Base-by-base conservation (phyloP, 805 yeast genomes). In the Saccharomycopsis oosterbeekiorum region DNA sequence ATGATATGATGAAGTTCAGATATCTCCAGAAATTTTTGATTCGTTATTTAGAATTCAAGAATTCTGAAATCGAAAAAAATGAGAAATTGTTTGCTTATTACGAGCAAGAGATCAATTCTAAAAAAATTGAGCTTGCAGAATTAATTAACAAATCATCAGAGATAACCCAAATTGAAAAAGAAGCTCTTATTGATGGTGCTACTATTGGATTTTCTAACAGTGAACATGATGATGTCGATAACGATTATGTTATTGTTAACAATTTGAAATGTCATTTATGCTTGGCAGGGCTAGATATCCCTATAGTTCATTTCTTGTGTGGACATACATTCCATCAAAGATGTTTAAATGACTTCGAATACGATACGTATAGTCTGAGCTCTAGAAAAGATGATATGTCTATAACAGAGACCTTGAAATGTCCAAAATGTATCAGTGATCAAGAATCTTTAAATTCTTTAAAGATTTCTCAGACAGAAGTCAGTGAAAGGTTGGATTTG, bases 241-340 rank as follows among this genome's bases (percentile, higher is more conserved):
- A 60, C 29, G 55, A 60, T 19, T 60, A 57, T 42, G 43, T 58
- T 12, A 63, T 64, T 12, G 34, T 85, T 2, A 89, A 85, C 67
- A 81, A 82, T 64, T 78, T 84, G 34, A 76, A 76, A 42, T 92
- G 97, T 68, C 75, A 82, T 14, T 77, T 82, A 17, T 92, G 97
- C 69, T 76, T 80, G 10, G 74, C 79, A 53, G 78, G 81, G 12
- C 73, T 93, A 21, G 96, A 89, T 62, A 77, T 85, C 51, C 97
- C 98, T 0, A 80, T 86, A 1, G 81, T 88, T 0, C 96, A 89
- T 67, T 94, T 93, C 75, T 81, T 84, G 65, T 94, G 99, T 74
- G 79, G 80, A 37, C 99, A 94, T 68, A 83, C 94, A 2, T 91
- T 83, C 69, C 98, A 94, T 69, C 88, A 86, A 66, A 76, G 86